A percentile compares a stretch with the other conserved stretches of the same genome.
These are phyloP conservation scores for Inonotus obliquus DNA, from an alignment of 1,284 basidiomycete species.

Conservation along the genomic window DNA sequence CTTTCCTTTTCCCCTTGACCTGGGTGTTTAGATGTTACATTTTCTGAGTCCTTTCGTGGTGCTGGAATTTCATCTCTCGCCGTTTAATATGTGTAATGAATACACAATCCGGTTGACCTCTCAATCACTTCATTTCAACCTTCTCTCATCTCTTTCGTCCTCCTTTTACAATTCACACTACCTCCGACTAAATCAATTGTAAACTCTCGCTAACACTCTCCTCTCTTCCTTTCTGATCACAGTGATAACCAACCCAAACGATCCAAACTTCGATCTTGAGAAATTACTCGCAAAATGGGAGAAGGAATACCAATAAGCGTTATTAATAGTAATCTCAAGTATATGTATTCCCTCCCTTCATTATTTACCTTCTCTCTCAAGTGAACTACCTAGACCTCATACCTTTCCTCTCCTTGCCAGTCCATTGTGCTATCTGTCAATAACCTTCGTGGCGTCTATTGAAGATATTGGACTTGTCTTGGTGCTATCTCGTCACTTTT, in stretches of 20 bases:
- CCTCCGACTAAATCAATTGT: no score
- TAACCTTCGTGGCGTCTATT: background rate
- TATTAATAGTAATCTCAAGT: background rate
- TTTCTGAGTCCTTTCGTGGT: no score
- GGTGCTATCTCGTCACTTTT: no score
- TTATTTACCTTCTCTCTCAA: background rate
- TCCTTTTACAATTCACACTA: background rate
- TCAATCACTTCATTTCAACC: no score
- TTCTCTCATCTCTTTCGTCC: background rate
- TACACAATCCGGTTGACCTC: no score
- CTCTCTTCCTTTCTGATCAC: slow-evolving; percentile 19
- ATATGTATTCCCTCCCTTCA: background rate
- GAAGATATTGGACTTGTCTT: background rate
- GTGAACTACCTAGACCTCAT: no score
- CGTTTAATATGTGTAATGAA: no score
- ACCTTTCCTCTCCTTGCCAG: background rate
- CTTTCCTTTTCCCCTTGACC: background rate
- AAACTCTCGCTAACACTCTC: background rate
- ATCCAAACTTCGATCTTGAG: slow-evolving; percentile 96
- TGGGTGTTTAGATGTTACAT: no score
- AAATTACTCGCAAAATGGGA: slow-evolving; percentile 81
- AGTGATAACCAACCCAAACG: slow-evolving; percentile 92
- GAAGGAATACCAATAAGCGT: slow-evolving; percentile 45
- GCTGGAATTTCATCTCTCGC: no score
- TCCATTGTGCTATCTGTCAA: background rate